Evolutionary conservation across 768 basidiomycete genomes (phyloP), one percentile per base, ranked within the genome.

Genomic region (Gymnopilus junonius): DNA sequence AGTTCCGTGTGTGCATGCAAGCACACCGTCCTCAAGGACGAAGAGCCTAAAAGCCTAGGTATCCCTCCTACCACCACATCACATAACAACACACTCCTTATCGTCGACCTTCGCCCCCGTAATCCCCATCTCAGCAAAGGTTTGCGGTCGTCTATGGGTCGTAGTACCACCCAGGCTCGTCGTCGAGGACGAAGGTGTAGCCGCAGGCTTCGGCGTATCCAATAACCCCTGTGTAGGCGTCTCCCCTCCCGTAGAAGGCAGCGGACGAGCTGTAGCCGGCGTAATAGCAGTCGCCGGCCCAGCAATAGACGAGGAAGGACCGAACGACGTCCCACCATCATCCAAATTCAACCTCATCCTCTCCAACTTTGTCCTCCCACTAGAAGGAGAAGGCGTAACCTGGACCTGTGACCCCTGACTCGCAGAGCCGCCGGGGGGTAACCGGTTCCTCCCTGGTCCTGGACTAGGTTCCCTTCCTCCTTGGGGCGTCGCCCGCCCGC

Each of bases 61-160:
- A n/a, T 8, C 45, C 4, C 10, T 8, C 20, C 45, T 12, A 7
- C 21, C 45, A 20, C 10, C 27, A 10, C 37, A 42, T 83, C 73
- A 97, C 94, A 97, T 96, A 66, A 97, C 84, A 34, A 92, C 77
- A 79, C 95, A 97, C 0, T 93, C 90, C 75, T 94, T 89, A 5
- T 92, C 86, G 70, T 94, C 87, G 45, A 87, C 84, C 70, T 91
- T 92, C 27, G 83, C 85, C 12, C 90, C 89, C 32, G 88, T 85
- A 70, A 95, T 90, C 0, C 95, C 95, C 95, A 97, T 95, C 81
- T 97, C 95, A 21, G 90, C 92, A 77, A 97, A 96, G 45, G 94
- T 95, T 70, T 89, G 82, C 1, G 92, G 85, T 1, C 88, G 74
- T 60, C 75, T 75, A 14, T 63, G 32, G 25, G 46, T 27, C 8